A percentile compares a stretch with the other conserved stretches of the same genome.
Conservation (phyloP, 768 basidiomycete genomes). For the Cubamyces sp. region DNA sequence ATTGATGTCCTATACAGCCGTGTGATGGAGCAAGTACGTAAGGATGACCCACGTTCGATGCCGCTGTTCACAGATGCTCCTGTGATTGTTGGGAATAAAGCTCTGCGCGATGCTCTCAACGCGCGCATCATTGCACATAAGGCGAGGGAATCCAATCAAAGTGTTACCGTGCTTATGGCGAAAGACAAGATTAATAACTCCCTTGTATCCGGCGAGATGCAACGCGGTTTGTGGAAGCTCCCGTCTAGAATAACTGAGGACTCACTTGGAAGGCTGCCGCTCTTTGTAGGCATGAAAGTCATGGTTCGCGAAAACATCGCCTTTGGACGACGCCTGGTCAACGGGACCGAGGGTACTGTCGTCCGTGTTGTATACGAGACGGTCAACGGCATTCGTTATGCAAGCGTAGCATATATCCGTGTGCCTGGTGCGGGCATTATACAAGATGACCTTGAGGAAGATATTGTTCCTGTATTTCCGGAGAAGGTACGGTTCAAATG, state of each 20-base stretch:
- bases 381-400: background rate
- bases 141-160: too few species aligned
- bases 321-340: background rate
- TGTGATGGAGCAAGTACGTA: background rate
- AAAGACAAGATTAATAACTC: background rate
- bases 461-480: background rate
- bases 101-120: background rate
- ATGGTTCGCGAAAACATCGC: constrained; percentile 27
- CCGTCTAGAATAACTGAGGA: background rate
- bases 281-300: constrained; percentile 31
- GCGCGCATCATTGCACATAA: background rate
- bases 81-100: background rate
- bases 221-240: background rate
- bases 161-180: too few species aligned
- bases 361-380: background rate
- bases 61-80: constrained; percentile 3
- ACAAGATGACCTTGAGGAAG: background rate
- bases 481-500: background rate
- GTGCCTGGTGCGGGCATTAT: background rate
- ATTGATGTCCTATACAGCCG: background rate
- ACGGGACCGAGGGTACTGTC: background rate
- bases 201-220: background rate
- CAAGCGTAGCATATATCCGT: background rate
- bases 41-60: background rate
- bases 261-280: constrained; percentile 10